A percentile compares a stretch with the other conserved stretches of the same genome.
Evolutionary conservation across 257 asterid species (phyloP).

Genomic region (Phtheirospermum japonicum): DNA sequence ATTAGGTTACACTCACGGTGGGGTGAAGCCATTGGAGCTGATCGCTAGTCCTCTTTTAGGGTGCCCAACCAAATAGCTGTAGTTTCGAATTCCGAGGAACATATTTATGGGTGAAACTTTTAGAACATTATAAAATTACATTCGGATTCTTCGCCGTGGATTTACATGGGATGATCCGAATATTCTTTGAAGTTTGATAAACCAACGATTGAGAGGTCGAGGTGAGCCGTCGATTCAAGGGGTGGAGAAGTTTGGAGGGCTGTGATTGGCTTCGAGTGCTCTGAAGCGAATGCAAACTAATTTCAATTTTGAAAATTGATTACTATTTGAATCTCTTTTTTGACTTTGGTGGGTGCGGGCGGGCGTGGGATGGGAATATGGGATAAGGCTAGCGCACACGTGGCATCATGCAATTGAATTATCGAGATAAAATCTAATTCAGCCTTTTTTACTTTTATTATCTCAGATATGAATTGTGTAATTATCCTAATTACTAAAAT

Average conservation of each 20-base stretch:
- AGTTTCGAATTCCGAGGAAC: slow-evolving; percentile 6
- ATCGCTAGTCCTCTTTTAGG: slow-evolving; percentile 19
- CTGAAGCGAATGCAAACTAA: not conserved
- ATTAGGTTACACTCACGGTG: slow-evolving; percentile 29
- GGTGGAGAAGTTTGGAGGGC: not conserved
- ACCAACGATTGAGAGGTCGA: not conserved
- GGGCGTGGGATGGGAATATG: too few relatives aligned
- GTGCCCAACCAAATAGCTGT: slow-evolving; percentile 6
- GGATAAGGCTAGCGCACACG: too few relatives aligned
- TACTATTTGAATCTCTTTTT: not conserved
- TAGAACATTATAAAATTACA: not conserved
- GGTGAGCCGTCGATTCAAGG: slow-evolving; percentile 13
- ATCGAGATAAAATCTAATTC: too few relatives aligned
- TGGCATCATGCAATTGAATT: too few relatives aligned
- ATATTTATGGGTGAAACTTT: not conserved
- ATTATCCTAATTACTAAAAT: too few relatives aligned
- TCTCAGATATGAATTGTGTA: too few relatives aligned
- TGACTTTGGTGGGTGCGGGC: too few relatives aligned
- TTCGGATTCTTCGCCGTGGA: slow-evolving; percentile 24
- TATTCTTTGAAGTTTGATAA: slow-evolving; percentile 23
- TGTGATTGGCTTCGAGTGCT: not conserved
- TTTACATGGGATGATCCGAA: slow-evolving; percentile 24
- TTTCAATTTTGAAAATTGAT: not conserved
- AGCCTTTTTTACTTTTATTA: too few relatives aligned
- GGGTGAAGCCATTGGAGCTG: slow-evolving; percentile 41